Percentiles rank a stretch among this genome's conserved stretches.
phyloP scores from a whole-genome alignment of 1,139 yeast genomes.

The Geotrichum cucujoidarum region DNA sequence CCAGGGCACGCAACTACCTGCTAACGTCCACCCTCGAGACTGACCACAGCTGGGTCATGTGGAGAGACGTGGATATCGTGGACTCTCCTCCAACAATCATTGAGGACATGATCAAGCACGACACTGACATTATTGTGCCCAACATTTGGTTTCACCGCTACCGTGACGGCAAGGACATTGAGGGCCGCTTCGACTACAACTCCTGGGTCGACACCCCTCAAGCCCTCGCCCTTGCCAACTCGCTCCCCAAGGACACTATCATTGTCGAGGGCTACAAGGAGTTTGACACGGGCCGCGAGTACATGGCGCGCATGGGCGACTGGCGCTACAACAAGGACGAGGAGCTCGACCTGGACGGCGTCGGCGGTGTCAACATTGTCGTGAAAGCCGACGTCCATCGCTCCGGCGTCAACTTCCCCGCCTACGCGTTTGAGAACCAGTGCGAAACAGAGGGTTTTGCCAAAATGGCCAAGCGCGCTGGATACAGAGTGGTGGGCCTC shows the following conservation, averaged over 20 bases:
- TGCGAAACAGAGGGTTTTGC: slow-evolving; percentile 92
- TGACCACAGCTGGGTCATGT: slow-evolving; percentile 88
- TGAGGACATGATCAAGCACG: slow-evolving; percentile 69
- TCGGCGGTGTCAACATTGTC: slow-evolving; percentile 83
- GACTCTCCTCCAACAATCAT: slow-evolving; percentile 75
- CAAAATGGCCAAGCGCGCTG: slow-evolving; percentile 76
- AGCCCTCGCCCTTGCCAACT: slow-evolving; percentile 61
- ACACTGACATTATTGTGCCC: slow-evolving; percentile 80
- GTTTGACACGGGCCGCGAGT: slow-evolving; percentile 84
- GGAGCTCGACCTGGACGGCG: slow-evolving; percentile 73
- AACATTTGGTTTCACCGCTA: slow-evolving; percentile 82
- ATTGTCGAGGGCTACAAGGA: slow-evolving; percentile 90
- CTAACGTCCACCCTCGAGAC: slow-evolving; percentile 72
- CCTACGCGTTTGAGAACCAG: slow-evolving; percentile 81
- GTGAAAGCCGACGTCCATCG: slow-evolving; percentile 80
- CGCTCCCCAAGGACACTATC: slow-evolving; percentile 74
- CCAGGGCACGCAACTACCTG: slow-evolving; percentile 85
- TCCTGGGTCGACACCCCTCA: slow-evolving; percentile 82
- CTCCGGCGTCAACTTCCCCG: slow-evolving; percentile 81
- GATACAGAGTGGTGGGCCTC: slow-evolving; percentile 74
- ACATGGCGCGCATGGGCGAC: slow-evolving; percentile 69
- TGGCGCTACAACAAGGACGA: slow-evolving; percentile 60
- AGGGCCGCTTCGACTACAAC: slow-evolving; percentile 81
- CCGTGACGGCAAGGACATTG: slow-evolving; percentile 68
- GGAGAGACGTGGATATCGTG: slow-evolving; percentile 91